Percentiles rank a stretch among this genome's conserved stretches.
Evolutionary conservation across 2,329 filamentous ascomycete species (phyloP).

Genomic region (Talaromyces albobiverticillius): DNA sequence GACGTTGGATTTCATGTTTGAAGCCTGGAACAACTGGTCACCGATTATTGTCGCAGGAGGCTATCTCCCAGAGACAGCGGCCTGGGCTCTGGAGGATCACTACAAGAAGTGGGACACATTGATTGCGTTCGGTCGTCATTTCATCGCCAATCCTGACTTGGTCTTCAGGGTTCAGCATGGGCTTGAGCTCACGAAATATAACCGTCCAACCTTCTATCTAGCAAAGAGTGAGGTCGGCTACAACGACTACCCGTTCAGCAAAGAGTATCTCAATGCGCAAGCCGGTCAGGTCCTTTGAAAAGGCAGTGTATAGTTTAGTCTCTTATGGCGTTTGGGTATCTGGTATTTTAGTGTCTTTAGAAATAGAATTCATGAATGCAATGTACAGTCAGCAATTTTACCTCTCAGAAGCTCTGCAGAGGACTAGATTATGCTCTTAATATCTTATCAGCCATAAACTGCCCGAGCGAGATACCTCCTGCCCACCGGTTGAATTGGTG

Average conservation of each 20-base stretch:
- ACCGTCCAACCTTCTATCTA: conserved; percentile 20
- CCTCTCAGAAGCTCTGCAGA: no score
- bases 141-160: conserved; percentile 25
- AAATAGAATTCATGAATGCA: no score
- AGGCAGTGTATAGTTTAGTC: no score
- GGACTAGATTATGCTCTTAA: no score
- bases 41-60: not conserved
- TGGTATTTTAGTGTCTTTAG: no score
- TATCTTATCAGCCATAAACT: no score
- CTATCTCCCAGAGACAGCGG: not conserved
- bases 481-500: no score
- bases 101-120: not conserved
- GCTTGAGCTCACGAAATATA: conserved; percentile 18
- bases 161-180: conserved; percentile 17
- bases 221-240: conserved; percentile 16
- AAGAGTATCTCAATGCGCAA: no score
- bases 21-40: conserved; percentile 19
- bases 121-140: conserved; percentile 32
- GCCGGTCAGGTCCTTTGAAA: no score
- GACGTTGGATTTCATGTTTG: not conserved
- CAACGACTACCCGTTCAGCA: conserved; percentile 33
- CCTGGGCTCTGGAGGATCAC: conserved; percentile 16
- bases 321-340: no score
- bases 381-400: no score
- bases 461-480: no score